Base-by-base conservation (phyloP, 2,329 filamentous ascomycete species). In the Pseudogymnoascus sp. region DNA sequence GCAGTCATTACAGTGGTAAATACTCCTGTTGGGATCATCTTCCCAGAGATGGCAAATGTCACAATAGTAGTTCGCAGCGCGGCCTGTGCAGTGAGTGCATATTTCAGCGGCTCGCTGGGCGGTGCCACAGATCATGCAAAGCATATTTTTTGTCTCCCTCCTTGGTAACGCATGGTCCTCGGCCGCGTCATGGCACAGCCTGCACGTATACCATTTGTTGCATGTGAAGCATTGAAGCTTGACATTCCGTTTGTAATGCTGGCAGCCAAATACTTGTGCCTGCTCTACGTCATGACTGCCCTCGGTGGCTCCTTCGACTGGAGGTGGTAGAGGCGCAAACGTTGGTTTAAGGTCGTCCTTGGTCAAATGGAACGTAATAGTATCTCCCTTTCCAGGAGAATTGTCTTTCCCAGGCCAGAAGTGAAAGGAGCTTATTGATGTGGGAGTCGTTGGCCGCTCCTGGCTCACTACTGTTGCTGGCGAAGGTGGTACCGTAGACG, bases 1-100 rank as follows among this genome's bases (percentile, higher is more conserved):
- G 74, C 94, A 99, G 71, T 97, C 94, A 70, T 87, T 84, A 74
- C 94, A 99, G 73, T 99, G 94, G 72, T 99, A 99, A 63, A 97
- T 96, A 67, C 88, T 89, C 74, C 95, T 97, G 67, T 86, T 87
- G 62, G 86, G 84, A 68, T 97, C 90, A 71, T 97, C 92, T 71
- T 97, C 93, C 94, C 94, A 99, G 1, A 99, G 81, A 76, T 97
- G 97, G 80, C 94, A 99, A 62, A 94, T 89, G 61, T 86, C 83
- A 76, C 94, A 99, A 73, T 95, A 99, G 74, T 97, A 97, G 71
- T 89, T 89, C 11, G 93, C 92, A 6, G 91, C 85, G 63, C 86
- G 83, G 68, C 86, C 85, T 16, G 87, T 88, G 72, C 94, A 99
- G 62, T 84, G 81, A 60, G 82, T 80, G 73, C 94, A 99, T 60